Percentiles rank a stretch among this genome's conserved stretches.
These are phyloP conservation scores for Eucalyptus regnans DNA, from an alignment of 345 rosid species.

Conservation along the genomic window DNA sequence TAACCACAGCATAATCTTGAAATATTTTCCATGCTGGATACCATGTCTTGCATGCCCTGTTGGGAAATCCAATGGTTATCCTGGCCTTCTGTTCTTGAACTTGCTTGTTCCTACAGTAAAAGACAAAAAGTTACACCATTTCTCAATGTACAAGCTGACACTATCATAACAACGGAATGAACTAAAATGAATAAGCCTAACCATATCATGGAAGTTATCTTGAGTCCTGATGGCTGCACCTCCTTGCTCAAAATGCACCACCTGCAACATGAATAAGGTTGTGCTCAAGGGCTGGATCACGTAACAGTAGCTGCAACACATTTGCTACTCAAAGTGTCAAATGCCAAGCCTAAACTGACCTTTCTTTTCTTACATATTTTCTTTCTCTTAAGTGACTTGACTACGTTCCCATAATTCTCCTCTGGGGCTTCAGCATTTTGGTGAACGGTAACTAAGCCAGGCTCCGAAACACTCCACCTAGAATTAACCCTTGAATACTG, in stretches of 20 bases:
- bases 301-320: not conserved
- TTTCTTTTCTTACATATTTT: slow-evolving; percentile 39
- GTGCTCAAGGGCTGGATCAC: not conserved
- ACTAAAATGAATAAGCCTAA: not conserved
- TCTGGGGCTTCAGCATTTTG: slow-evolving; percentile 9
- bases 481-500: slow-evolving; percentile 10
- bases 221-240: not conserved
- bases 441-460: slow-evolving; percentile 8
- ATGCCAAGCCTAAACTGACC: slow-evolving; percentile 15
- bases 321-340: not conserved
- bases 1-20: not conserved
- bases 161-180: not conserved
- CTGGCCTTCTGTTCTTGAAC: slow-evolving; percentile 23
- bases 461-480: slow-evolving; percentile 9
- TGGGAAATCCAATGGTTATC: slow-evolving; percentile 34
- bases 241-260: not conserved
- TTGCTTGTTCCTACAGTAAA: slow-evolving; percentile 21
- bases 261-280: slow-evolving; percentile 10
- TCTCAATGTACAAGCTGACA: not conserved
- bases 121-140: not conserved
- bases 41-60: slow-evolving; percentile 19
- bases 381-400: slow-evolving; percentile 29
- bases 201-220: slow-evolving; percentile 29
- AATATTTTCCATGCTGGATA: not conserved
- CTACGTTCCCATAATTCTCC: slow-evolving; percentile 3